Conservation (phyloP, 176 grass and related monocot genomes). For the Carex pumila region DNA sequence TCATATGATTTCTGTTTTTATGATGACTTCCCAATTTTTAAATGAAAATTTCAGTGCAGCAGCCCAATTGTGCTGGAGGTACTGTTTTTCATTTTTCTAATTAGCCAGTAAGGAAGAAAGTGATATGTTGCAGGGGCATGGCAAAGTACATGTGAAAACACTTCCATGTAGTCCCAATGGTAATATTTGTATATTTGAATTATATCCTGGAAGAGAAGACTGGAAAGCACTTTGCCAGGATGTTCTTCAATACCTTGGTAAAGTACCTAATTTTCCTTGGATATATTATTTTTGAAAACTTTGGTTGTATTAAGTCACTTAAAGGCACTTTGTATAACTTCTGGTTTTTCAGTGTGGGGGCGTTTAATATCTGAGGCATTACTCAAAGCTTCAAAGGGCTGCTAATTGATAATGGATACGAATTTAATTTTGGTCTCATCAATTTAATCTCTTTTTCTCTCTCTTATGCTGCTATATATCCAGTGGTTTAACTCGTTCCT, state of each 20-base stretch:
- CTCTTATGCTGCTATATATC: background rate
- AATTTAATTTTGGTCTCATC: background rate
- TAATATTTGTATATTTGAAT: conserved; percentile 48
- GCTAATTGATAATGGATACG: background rate
- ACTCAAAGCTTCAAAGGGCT: background rate
- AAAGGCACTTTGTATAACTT: background rate
- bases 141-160: conserved; percentile 61
- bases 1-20: background rate
- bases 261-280: background rate
- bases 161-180: conserved; percentile 15
- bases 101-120: background rate
- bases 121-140: conserved; percentile 44
- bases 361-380: background rate
- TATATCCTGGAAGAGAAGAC: conserved; percentile 69
- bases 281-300: background rate
- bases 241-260: conserved; percentile 96
- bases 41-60: background rate
- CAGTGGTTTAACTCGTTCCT: background rate
- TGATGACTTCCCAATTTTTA: background rate
- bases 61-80: background rate
- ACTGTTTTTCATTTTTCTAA: background rate
- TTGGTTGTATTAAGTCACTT: background rate
- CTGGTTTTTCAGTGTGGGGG: background rate
- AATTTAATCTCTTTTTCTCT: background rate
- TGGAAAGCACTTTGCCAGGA: conserved; percentile 74